These are phyloP conservation scores for Schizonepeta tenuifolia DNA, from an alignment of 257 asterid species.

Conservation along the genomic window DNA sequence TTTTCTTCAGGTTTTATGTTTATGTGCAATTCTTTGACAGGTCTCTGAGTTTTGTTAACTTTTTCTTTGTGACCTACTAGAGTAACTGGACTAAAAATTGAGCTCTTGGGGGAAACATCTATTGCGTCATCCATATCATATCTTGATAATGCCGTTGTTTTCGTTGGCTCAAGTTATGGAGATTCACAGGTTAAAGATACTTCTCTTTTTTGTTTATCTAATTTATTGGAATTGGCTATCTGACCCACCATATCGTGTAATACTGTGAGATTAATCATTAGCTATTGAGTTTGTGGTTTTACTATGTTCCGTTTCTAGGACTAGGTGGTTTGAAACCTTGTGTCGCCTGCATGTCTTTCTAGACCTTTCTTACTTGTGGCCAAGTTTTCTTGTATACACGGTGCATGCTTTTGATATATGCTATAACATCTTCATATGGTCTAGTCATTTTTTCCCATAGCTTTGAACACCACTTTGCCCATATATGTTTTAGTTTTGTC, in stretches of 20 bases:
- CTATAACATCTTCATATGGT: background rate
- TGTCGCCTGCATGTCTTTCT: background rate
- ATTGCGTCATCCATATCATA: slow-evolving; percentile 88
- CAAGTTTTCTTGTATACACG: background rate
- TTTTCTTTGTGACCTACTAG: slow-evolving; percentile 41
- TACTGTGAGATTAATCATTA: background rate
- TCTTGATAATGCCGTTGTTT: slow-evolving; percentile 90
- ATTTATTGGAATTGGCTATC: background rate
- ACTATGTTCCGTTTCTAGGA: background rate
- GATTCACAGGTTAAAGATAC: slow-evolving; percentile 75
- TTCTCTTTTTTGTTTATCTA: slow-evolving; percentile 14
- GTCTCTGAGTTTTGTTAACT: slow-evolving; percentile 11
- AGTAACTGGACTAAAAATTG: slow-evolving; percentile 89
- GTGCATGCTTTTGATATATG: background rate
- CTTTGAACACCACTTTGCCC: background rate
- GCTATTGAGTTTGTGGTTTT: slow-evolving; percentile 8
- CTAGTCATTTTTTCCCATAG: background rate
- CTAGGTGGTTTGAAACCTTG: background rate
- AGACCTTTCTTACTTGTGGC: background rate
- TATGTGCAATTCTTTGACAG: slow-evolving; percentile 24
- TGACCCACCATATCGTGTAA: background rate
- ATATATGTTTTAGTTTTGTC: background rate
- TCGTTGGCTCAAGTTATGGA: slow-evolving; percentile 88
- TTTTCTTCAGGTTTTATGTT: slow-evolving; percentile 1
- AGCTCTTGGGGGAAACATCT: slow-evolving; percentile 88